Evolutionary conservation across 1,284 basidiomycete species (phyloP), one percentile per base, ranked within the genome.

Genomic region (Volvariella surrecta): DNA sequence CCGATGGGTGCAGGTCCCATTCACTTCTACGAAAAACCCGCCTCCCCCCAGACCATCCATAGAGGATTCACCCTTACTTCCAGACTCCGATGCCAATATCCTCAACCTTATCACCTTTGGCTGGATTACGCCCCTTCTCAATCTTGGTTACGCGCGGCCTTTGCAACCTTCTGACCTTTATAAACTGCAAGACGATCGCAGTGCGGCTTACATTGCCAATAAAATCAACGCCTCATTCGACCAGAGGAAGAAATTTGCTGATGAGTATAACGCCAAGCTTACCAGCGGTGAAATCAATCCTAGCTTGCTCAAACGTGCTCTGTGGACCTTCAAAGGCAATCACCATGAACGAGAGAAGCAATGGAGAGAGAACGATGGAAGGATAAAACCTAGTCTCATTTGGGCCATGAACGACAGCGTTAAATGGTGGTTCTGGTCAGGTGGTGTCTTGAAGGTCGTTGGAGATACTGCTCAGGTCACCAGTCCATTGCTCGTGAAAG

Each of bases 91-190:
- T 3, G 73, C 75, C 0, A 59, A 62, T 15, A 57, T 66, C 43
- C 59, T 70, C 39, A 64, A 58, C 44, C 47, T 66, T 15, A 43
- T 76, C 3, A 70, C 64, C 15, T 78, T 76, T 55, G 64, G 67
- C 41, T 95, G 90, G 90, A 74, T 94, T 42, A 81, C 78, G 0
- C 75, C 80, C 2, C 66, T 91, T 42, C 73, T 90, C 17, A 35
- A 4, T 22, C 60, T 80, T 4, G 84, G 84, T 7, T 89, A 87
- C 58, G 74, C 79, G 11, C 74, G 91, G 3, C 84, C 91, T 1
- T 71, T 95, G 3, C 84, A 92, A 58, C 78, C 82, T 0, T 66
- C 81, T 0, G 92, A 96, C 61, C 68, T 95, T n/a, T 94, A 85
- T 73, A 83, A 79, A 58, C 76, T 94, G 37, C 80, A 82, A 48